Evolutionary conservation across 495 filamentous ascomycete genomes (phyloP).

Genomic region (Hypoxylon intermedium): DNA sequence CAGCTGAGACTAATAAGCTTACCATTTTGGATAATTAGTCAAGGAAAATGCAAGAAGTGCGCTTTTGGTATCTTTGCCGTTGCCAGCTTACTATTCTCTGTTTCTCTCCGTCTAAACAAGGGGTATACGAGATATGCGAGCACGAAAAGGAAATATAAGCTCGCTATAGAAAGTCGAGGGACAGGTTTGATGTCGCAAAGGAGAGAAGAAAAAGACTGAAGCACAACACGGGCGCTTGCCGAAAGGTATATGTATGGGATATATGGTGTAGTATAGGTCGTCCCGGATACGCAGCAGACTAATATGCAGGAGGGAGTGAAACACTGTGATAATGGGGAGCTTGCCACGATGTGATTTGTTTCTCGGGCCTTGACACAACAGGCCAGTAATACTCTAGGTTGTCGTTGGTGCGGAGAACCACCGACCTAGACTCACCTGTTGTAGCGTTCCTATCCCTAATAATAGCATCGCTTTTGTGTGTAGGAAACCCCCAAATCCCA

Average conservation of each 20-base stretch:
- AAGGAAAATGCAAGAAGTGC: constrained; percentile 30
- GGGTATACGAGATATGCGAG: constrained; percentile 43
- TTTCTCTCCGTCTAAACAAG: constrained; percentile 33
- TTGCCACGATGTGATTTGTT: constrained; percentile 44
- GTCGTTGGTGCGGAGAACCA: constrained; percentile 25
- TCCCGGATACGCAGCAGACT: constrained; percentile 27
- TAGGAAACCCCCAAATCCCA: constrained; percentile 34
- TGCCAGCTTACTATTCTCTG: constrained; percentile 45
- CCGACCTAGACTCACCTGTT: constrained; percentile 21
- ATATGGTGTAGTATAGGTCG: constrained; percentile 32
- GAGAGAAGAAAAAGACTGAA: constrained; percentile 39
- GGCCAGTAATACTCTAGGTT: constrained; percentile 29
- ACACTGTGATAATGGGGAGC: constrained; percentile 40
- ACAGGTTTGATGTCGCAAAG: constrained; percentile 44
- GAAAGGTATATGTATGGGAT: constrained; percentile 52
- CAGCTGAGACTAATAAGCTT: constrained; percentile 27
- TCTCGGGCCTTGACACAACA: constrained; percentile 38
- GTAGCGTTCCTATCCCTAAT: constrained; percentile 38
- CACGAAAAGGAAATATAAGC: constrained; percentile 44
- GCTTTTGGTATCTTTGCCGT: constrained; percentile 45
- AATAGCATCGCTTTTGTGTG: constrained; percentile 46
- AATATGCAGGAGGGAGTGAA: constrained; percentile 35
- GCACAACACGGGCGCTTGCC: constrained; percentile 48
- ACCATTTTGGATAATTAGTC: constrained; percentile 42
- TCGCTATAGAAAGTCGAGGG: constrained; percentile 39